Evolutionary conservation across 768 basidiomycete species (phyloP), one percentile per base, ranked within the genome.

Genomic region (Suillus paluster): DNA sequence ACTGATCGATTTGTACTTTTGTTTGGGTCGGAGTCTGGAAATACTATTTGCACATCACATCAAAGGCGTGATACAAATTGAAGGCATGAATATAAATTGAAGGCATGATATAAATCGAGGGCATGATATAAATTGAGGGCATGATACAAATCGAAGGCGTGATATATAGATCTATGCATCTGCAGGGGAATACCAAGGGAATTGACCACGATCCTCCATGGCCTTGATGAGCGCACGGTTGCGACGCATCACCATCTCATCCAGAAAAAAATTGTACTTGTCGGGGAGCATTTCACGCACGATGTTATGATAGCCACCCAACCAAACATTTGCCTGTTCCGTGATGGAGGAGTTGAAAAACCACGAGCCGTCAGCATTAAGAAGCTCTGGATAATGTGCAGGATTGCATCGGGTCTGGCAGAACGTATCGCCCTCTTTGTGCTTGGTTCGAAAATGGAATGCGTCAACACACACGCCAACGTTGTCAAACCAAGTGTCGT

Each of bases 301-400:
- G 0, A 78, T 78, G 3, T 75, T 63, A 27, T 68, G 66, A 61
- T 72, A 54, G 1, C 77, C 75, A 1, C 77, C 77, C 39, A 80
- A 62, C 81, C 81, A 82, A 0, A 60, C 42, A 58, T 78, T 77
- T 23, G 39, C 72, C 74, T 63, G 73, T 68, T 80, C 80, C 72
- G 56, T 80, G 61, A 25, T 64, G 44, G 52, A 82, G 23, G 79
- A 77, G 12, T 75, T 71, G 56, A 82, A 69, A 41, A 74, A 73
- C 46, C 79, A 83, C 41, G 70, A 57, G 27, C 59, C 38, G 17
- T 60, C 71, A 0, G 70, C 64, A 0, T 57, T 68, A 0, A 38
- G 55, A 1, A 81, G 70, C n/a, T 80, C 79, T 11, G 61, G 59
- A 57, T 60, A 78, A 1, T 39, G 19, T 5, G 63, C 46, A 0